Percentiles rank a stretch among this genome's conserved stretches.
Conservation (phyloP, 768 basidiomycete genomes). For the Pisolithus tinctorius region DNA sequence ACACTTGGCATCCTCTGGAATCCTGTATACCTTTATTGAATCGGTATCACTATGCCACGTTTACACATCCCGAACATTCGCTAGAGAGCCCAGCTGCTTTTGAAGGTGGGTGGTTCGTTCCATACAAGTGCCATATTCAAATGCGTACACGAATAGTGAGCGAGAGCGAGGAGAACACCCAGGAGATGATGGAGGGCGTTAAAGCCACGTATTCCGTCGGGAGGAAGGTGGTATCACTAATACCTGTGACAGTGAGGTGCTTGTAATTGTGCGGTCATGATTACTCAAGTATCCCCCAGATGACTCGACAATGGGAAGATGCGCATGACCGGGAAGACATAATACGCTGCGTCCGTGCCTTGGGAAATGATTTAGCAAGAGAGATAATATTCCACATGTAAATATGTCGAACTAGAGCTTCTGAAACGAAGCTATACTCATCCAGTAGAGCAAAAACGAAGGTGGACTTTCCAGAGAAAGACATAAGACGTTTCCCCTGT, state of each 20-base stretch:
- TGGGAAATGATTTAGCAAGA: slow-evolving; percentile 38
- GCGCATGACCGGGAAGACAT: slow-evolving; percentile 29
- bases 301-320: slow-evolving; percentile 23
- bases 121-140: slow-evolving; percentile 1
- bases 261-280: background rate
- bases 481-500: too few relatives aligned
- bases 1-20: slow-evolving; percentile 67
- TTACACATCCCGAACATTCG: slow-evolving; percentile 57
- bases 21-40: slow-evolving; percentile 57
- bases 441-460: too few relatives aligned
- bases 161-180: slow-evolving; percentile 8
- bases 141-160: slow-evolving; percentile 9
- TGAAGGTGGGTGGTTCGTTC: slow-evolving; percentile 14
- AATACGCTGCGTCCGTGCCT: slow-evolving; percentile 35
- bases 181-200: slow-evolving; percentile 13
- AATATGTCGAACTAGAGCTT: background rate
- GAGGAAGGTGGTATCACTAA: slow-evolving; percentile 13
- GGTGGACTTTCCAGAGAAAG: too few relatives aligned
- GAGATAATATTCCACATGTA: slow-evolving; percentile 33
- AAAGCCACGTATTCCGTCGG: slow-evolving; percentile 21
- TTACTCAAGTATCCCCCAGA: slow-evolving; percentile 11
- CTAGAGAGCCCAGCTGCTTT: slow-evolving; percentile 26
- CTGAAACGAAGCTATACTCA: background rate
- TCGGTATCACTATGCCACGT: slow-evolving; percentile 60
- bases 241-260: slow-evolving; percentile 21